Evolutionary conservation across 148 eudicot genomes (phyloP), one percentile per base, ranked within the genome.

Genomic region (Diospyros kaki): DNA sequence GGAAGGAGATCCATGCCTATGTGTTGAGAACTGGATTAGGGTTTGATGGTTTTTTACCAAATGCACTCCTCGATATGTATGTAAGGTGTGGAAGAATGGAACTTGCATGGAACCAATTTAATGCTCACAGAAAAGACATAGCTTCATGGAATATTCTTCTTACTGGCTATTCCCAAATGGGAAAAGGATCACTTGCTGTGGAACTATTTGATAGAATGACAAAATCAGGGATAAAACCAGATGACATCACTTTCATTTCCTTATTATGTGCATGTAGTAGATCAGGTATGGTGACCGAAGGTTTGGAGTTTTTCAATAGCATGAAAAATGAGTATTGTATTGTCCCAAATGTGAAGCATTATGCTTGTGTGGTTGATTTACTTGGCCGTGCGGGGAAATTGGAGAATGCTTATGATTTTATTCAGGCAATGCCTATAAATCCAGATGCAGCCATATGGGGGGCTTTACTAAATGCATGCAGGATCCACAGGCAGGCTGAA

Each of bases 31-130:
- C 73, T 68, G 78, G 77, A 45, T 81, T 91, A 60, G 75, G 77
- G 58, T 90, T 91, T 54, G 86, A 85, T 80, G 58, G 89, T 69
- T 81, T 87, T 0, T 5, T 91, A 48, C 94, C 86, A 80, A 89
- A 88, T 72, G 97, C 94, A 4, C 78, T 91, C 79, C 77, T 89
- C 55, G 85, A 89, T 81, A 89, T 91, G 97, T 91, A 89, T 86
- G 88, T 94, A n/a, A 89, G 88, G 77, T 91, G 97, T 62, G 92
- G 94, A 7, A 28, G 28, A 28, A 28, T 28, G 28, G 28, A 28
- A 28, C 28, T 28, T 28, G 28, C 28, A 28, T 28, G 28, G 28
- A 28, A 28, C 28, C 28, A 28, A 28, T 28, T 28, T 28, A 28
- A 28, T 88, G 86, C 72, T 78, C 88, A 58, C 66, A 15, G 94